Base-by-base conservation (phyloP, 257 asterid species). In the Eustoma russellianum region DNA sequence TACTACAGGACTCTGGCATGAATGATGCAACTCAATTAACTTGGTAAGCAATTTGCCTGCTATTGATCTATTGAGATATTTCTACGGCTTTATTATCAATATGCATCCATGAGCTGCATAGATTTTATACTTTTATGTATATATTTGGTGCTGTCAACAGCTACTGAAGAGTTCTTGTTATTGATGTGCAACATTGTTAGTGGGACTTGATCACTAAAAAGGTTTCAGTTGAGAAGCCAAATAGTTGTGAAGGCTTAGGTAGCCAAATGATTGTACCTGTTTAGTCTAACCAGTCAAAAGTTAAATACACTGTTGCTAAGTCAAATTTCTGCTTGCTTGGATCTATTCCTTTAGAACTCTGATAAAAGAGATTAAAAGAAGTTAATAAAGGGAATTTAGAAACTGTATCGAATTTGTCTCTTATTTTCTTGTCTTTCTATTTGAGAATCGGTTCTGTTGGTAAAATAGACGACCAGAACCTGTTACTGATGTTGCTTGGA, bases 1-100 rank as follows among this genome's bases (percentile, higher is more conserved):
- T 84, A 71, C 95, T 91, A 63, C 97, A 80, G 67, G 97, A 91
- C 76, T 95, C 94, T 51, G 85, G 95, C 55, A 82, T 91, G 98
- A 74, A 17, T 48, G 98, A 87, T 68, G 75, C 82, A 13, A 84
- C 94, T 16, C 98, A 82, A 57, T 60, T 75, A 66, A 87, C 95
- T 57, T 91, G 98, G 98, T 91, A 75, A 66, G 30, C 19, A 46
- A 48, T 14, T 56, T n/a, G 24, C 17, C 4, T 43, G 17, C 14
- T 24, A 46, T 40, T 35, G 34, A 17, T 49, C 53, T 48, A 6
- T 17, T 61, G 43, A 3, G 30, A 24, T 24, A 24, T 24, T 24
- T 24, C 30, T 24, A 24, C 30, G 30, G 30, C 30, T 24, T 24
- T 24, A 24, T 24, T 24, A 24, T 24, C 30, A 24, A 24, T 24